Conservation (phyloP, 2,329 filamentous ascomycete genomes). For the Tolypocladium sp. region DNA sequence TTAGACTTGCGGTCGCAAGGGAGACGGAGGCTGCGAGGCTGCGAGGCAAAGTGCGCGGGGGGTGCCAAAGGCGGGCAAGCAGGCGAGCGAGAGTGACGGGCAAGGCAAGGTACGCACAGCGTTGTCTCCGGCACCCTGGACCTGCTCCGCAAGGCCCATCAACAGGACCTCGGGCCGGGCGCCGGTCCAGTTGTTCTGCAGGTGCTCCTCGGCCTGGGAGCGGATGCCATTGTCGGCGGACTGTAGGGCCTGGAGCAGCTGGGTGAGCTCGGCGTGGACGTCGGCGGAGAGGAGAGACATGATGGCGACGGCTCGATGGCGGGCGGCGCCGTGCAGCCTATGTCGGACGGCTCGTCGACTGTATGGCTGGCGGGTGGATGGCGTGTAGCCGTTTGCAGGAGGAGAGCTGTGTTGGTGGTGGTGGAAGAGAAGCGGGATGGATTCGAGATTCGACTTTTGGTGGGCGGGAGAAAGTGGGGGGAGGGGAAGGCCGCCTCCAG, state of each 20-base stretch:
- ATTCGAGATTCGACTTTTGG: conserved; percentile 9
- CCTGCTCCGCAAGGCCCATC: conserved; percentile 91
- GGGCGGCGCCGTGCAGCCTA: conserved; percentile 11
- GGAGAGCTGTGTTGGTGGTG: conserved; percentile 1
- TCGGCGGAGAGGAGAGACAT: conserved; percentile 82
- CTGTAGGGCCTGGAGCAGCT: conserved; percentile 82
- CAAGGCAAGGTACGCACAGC: conserved; percentile 39
- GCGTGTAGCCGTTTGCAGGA: conserved; percentile 2
- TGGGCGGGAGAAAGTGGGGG: conserved; percentile 14
- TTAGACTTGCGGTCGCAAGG: background rate
- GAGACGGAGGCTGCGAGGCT: background rate
- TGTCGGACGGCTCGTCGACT: conserved; percentile 4
- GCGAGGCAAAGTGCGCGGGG: background rate
- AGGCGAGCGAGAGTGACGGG: background rate
- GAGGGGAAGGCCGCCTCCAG: conserved; percentile 7
- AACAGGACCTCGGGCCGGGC: conserved; percentile 77
- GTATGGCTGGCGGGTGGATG: conserved; percentile 3
- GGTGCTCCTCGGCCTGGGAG: conserved; percentile 78
- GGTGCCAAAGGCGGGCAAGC: background rate
- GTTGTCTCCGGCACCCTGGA: conserved; percentile 66
- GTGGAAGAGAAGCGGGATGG: conserved; percentile 5
- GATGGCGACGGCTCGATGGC: conserved; percentile 14
- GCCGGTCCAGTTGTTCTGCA: conserved; percentile 83
- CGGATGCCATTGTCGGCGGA: conserved; percentile 81
- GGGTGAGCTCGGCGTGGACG: conserved; percentile 72